These are phyloP conservation scores for Isabelozyma rhagii DNA, from an alignment of 805 yeast genomes.

Conservation along the genomic window DNA sequence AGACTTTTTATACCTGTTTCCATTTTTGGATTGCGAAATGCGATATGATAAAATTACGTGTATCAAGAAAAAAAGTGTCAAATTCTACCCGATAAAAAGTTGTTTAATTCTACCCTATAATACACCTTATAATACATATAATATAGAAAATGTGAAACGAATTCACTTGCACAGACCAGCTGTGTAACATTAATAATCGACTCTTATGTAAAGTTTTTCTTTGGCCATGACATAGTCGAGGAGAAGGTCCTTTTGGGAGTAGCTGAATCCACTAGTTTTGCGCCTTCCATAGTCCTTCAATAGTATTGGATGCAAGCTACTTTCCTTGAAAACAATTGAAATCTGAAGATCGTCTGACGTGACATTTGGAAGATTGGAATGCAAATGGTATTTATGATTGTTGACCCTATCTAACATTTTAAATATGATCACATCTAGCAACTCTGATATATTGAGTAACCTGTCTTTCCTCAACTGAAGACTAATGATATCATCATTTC, in stretches of 20 bases:
- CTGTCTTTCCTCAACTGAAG: slow-evolving; percentile 15
- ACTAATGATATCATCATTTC: slow-evolving; percentile 15
- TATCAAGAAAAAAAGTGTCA: too few species aligned
- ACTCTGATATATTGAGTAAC: slow-evolving; percentile 11
- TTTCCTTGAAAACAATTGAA: slow-evolving; percentile 14
- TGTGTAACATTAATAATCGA: slow-evolving; percentile 4
- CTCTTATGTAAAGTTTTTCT: slow-evolving; percentile 18
- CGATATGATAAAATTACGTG: too few species aligned
- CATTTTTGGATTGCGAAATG: background rate
- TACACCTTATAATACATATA: background rate
- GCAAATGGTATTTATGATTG: background rate
- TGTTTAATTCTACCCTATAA: too few species aligned
- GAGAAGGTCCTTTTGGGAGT: slow-evolving; percentile 7
- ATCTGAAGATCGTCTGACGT: slow-evolving; percentile 10
- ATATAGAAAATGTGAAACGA: background rate
- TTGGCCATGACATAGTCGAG: slow-evolving; percentile 20
- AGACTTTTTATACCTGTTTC: background rate
- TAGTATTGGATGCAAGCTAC: slow-evolving; percentile 13
- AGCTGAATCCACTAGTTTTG: background rate
- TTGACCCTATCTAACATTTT: slow-evolving; percentile 10
- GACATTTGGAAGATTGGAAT: slow-evolving; percentile 4
- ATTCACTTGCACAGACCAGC: background rate
- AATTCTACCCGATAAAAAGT: background rate
- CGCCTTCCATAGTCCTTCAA: slow-evolving; percentile 7
- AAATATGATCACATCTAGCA: slow-evolving; percentile 12